These are phyloP conservation scores for Teratosphaeriaceae sp. DNA, from an alignment of 2,329 filamentous ascomycete species.

Conservation along the genomic window DNA sequence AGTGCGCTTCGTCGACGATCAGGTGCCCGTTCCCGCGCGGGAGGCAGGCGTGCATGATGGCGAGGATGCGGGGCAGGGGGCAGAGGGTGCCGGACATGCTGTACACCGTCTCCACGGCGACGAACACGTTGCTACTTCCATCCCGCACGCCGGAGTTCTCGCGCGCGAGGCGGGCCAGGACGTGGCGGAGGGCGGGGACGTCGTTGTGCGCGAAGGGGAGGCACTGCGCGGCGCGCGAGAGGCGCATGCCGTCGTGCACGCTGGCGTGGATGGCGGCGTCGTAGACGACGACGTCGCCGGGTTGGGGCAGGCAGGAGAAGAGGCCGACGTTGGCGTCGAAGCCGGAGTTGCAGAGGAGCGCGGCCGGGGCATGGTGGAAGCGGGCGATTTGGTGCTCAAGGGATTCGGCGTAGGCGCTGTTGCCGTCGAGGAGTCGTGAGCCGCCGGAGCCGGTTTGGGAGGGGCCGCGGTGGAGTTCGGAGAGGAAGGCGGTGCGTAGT, in stretches of 20 bases:
- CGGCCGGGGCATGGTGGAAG: constrained; percentile 54
- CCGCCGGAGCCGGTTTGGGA: constrained; percentile 49
- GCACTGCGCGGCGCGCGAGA: constrained; percentile 48
- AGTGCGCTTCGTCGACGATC: constrained; percentile 64
- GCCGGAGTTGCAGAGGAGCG: constrained; percentile 53
- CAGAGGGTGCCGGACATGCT: constrained; percentile 78
- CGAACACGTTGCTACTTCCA: constrained; percentile 51
- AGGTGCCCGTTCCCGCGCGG: constrained; percentile 54
- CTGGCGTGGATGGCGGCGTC: constrained; percentile 74
- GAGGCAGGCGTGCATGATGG: constrained; percentile 44
- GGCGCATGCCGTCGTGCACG: constrained; percentile 67
- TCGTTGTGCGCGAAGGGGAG: constrained; percentile 54
- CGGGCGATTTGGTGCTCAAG: constrained; percentile 52
- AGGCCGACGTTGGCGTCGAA: constrained; percentile 46
- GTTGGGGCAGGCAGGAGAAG: constrained; percentile 43
- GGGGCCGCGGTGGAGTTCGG: constrained; percentile 34
- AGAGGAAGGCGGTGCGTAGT: constrained; percentile 44
- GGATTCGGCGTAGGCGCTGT: constrained; percentile 53
- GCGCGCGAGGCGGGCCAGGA: constrained; percentile 26
- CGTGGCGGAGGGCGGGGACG: constrained; percentile 29
- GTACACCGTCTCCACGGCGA: constrained; percentile 67
- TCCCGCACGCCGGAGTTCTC: constrained; percentile 25
- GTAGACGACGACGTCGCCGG: constrained; percentile 53
- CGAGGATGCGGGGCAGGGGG: constrained; percentile 55
- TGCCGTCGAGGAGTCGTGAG: constrained; percentile 59